A percentile compares a stretch with the other conserved stretches of the same genome.
phyloP scores from a whole-genome alignment of 2,329 filamentous ascomycete genomes.

The Elsinoe australis region DNA sequence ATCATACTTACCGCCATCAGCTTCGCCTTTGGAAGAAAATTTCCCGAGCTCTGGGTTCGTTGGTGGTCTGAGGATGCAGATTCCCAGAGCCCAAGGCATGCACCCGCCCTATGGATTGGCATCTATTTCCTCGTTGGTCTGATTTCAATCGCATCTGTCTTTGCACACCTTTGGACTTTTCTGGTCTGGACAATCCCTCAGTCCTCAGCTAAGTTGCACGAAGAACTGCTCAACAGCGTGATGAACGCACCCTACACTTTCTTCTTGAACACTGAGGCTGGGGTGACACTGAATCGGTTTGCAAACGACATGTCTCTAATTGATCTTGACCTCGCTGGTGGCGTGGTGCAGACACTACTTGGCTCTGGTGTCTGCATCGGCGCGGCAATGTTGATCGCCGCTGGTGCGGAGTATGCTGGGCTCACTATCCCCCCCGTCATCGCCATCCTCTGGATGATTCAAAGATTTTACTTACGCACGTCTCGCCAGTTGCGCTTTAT shows the following conservation, averaged over 20 bases:
- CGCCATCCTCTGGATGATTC: conserved; percentile 35
- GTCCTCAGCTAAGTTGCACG: conserved; percentile 25
- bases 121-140: conserved; percentile 24
- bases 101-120: conserved; percentile 27
- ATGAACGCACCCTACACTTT: conserved; percentile 28
- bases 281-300: conserved; percentile 39
- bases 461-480: conserved; percentile 42
- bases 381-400: conserved; percentile 31
- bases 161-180: not conserved
- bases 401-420: conserved; percentile 35
- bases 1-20: conserved; percentile 30
- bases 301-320: conserved; percentile 42
- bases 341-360: not conserved
- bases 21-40: conserved; percentile 32
- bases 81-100: conserved; percentile 32
- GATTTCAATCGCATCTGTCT: conserved; percentile 19
- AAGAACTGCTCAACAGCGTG: conserved; percentile 26
- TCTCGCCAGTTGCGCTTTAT: conserved; percentile 45
- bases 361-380: conserved; percentile 11
- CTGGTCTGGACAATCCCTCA: conserved; percentile 1
- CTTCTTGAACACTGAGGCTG: conserved; percentile 36
- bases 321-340: conserved; percentile 34
- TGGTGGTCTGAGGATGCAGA: conserved; percentile 45
- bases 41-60: conserved; percentile 38
- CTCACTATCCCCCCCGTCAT: conserved; percentile 35